phyloP scores from a whole-genome alignment of 192 early-diverging fungal species.

The Coemansia sp. region DNA sequence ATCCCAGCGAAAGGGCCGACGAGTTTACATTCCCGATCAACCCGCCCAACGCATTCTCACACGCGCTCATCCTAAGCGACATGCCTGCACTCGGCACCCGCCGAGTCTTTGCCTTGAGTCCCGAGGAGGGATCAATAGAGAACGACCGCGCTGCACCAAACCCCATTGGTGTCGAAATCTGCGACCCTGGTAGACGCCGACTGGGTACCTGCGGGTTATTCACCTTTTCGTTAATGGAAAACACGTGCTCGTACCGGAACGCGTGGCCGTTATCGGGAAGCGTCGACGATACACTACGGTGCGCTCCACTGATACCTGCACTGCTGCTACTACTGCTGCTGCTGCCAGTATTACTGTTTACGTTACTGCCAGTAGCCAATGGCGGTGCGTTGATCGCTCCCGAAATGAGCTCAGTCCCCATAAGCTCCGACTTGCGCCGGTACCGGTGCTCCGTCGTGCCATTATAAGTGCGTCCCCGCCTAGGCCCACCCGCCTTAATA shows the following conservation, averaged over 20 bases:
- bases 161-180: constrained; percentile 1
- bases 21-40: too few relatives aligned
- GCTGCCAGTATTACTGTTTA: not conserved
- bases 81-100: not conserved
- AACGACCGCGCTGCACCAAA: constrained; percentile 6
- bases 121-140: too few relatives aligned
- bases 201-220: too few relatives aligned
- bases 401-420: constrained; percentile 15
- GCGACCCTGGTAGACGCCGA: too few relatives aligned
- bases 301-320: not conserved
- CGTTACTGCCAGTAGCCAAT: not conserved
- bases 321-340: constrained; percentile 7
- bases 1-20: constrained; percentile 22
- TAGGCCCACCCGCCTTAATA: too few relatives aligned
- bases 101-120: not conserved
- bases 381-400: not conserved
- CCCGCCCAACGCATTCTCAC: constrained; percentile 34
- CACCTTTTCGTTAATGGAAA: constrained; percentile 30
- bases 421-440: constrained; percentile 48
- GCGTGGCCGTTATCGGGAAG: constrained; percentile 4
- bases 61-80: constrained; percentile 22
- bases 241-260: constrained; percentile 44
- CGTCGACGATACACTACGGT: constrained; percentile 32
- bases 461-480: constrained; percentile 11
- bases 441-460: constrained; percentile 53